Evolutionary conservation across 768 basidiomycete genomes (phyloP).

Genomic region (Pulveroboletus frians): DNA sequence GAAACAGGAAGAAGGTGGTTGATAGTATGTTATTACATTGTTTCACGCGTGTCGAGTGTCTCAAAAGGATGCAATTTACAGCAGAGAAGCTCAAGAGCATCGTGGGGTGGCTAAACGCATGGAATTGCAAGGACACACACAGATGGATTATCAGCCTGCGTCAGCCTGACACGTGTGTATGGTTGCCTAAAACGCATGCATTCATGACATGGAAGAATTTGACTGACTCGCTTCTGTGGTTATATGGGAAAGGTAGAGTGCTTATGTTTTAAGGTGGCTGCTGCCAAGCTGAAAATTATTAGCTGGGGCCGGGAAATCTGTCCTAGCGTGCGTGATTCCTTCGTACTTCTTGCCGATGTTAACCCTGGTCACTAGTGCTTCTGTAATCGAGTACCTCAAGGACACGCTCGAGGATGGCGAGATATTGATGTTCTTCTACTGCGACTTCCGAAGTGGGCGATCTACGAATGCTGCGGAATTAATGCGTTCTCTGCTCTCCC

Average conservation of each 20-base stretch:
- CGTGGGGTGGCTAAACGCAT: constrained; percentile 2
- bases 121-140: constrained; percentile 1
- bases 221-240: constrained; percentile 5
- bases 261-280: neutral
- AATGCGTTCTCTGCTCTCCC: constrained; percentile 16
- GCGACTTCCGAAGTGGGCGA: constrained; percentile 14
- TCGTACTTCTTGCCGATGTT: neutral
- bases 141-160: neutral
- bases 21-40: neutral
- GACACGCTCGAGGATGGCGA: neutral
- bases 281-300: neutral
- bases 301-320: too few relatives aligned
- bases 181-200: constrained; percentile 1
- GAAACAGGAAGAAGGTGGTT: neutral
- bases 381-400: too few relatives aligned
- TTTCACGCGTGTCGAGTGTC: too few relatives aligned
- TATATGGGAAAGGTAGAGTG: constrained; percentile 13
- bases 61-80: neutral
- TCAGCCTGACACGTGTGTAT: constrained; percentile 9
- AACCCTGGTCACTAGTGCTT: constrained; percentile 4
- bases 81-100: neutral
- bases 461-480: constrained; percentile 6
- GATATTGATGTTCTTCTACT: constrained; percentile 15
- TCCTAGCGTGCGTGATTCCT: too few relatives aligned
- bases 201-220: constrained; percentile 5